Base-by-base conservation (phyloP, 495 filamentous ascomycete species). In the Glutinoglossum americanum region DNA sequence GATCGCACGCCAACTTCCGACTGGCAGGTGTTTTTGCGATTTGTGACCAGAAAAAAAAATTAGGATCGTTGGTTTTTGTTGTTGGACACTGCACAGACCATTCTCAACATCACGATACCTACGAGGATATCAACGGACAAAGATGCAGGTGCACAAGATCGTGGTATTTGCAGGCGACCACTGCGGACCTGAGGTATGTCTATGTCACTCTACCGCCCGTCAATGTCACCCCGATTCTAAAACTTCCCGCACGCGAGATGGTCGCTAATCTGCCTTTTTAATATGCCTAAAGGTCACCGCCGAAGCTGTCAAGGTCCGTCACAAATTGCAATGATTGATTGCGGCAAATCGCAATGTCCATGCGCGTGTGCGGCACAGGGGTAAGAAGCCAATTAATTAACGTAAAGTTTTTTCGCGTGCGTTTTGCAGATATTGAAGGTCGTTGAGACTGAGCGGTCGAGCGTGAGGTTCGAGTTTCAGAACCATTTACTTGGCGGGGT, bases 401-500 rank as follows among this genome's bases (percentile, higher is more conserved):
- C 54, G 8, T 35, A 19, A 17, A 1, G 11, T 6, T 23, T 25
- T 35, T 15, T 2, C 7, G 28, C 4, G 21, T 9, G 30, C 6
- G 9, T 56, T 51, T n/a, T 59, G 49, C 63, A 89, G 84, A 70
- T 85, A 61, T 79, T 98, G 65, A 81, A 81, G 57, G 77, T 82
- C 9, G 70, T 98, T 59, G 83, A 93, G 69, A 76, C 79, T 60
- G 68, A 70, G 60, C 80, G 78, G 61, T 72, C 81, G 60, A 76
- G 79, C 63, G 73, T 84, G 64, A 77, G 80, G 62, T 95, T 98
- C 73, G 84, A 97, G 68, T 83, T 96, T 62, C 79, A 96, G 69
- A 81, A 94, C 55, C 90, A 96, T 64, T 77, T 94, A 57, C 74
- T 98, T 47, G 92, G 92, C 60, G 92, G 92, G 64, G 92, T 96